Evolutionary conservation across 108 stramenopile genomes (phyloP).

Genomic region (Phaeodactylum tricornutum): DNA sequence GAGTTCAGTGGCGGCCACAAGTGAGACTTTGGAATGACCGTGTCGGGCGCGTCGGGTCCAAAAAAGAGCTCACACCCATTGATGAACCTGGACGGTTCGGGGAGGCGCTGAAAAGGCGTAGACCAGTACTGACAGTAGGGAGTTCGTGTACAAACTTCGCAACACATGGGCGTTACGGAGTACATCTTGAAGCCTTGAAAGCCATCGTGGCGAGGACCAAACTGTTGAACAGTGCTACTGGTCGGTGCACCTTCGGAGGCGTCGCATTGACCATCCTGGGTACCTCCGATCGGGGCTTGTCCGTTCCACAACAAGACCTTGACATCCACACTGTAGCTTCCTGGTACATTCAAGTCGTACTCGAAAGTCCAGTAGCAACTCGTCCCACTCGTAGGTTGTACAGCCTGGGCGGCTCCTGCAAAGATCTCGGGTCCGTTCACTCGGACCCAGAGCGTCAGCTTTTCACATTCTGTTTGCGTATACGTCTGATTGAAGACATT

Average conservation of each 20-base stretch:
- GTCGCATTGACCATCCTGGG: background rate
- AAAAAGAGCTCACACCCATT: constrained; percentile 35
- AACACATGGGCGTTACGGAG: background rate
- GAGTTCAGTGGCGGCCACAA: background rate
- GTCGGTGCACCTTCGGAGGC: no score
- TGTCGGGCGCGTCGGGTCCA: background rate
- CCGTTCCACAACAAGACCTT: background rate
- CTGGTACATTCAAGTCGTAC: background rate
- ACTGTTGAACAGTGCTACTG: no score
- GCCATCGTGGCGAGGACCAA: background rate
- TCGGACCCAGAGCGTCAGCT: constrained; percentile 33
- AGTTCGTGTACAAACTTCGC: constrained; percentile 4
- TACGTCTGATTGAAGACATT: no score
- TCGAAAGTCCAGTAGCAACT: background rate
- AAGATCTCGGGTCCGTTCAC: constrained; percentile 26
- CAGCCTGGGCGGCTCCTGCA: constrained; percentile 19
- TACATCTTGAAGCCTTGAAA: constrained; percentile 11
- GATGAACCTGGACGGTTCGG: background rate
- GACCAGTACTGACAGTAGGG: constrained; percentile 1
- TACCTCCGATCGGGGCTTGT: background rate
- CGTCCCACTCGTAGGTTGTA: background rate
- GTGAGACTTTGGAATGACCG: background rate
- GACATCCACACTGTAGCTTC: background rate
- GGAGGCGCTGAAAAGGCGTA: background rate
- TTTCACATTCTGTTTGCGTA: constrained; percentile 7